phyloP scores from a whole-genome alignment of 352 stramenopile genomes.

The Globisporangium nunn region DNA sequence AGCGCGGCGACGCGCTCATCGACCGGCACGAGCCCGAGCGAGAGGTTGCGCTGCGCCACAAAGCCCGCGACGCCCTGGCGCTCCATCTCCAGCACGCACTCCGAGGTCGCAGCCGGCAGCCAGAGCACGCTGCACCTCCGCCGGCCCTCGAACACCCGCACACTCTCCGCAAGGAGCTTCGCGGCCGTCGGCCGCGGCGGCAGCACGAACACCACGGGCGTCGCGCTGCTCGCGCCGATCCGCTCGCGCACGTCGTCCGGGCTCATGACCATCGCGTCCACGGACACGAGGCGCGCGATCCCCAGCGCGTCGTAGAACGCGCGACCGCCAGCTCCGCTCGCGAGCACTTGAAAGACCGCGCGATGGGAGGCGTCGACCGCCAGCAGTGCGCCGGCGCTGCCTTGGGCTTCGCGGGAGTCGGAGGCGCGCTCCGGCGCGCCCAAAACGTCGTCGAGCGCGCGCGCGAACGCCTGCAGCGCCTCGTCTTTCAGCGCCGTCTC shows the following conservation, averaged over 20 bases:
- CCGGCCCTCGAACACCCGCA: conserved; percentile 23
- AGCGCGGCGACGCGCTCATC: conserved; percentile 48
- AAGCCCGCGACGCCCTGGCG: conserved; percentile 53
- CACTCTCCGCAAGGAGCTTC: conserved; percentile 39
- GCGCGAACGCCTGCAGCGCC: conserved; percentile 36
- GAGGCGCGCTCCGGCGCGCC: not conserved
- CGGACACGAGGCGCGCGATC: conserved; percentile 39
- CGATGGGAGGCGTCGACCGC: conserved; percentile 47
- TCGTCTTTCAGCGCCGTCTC: conserved; percentile 44
- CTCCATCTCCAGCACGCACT: conserved; percentile 70
- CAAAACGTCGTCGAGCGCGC: conserved; percentile 19
- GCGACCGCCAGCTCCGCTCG: conserved; percentile 50
- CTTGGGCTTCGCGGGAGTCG: too few species aligned
- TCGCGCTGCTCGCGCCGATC: conserved; percentile 11
- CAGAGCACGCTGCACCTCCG: conserved; percentile 46
- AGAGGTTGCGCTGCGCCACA: conserved; percentile 43
- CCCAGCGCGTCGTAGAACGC: conserved; percentile 55
- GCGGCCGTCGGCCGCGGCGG: conserved; percentile 39
- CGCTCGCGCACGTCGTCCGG: conserved; percentile 21
- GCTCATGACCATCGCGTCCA: conserved; percentile 29
- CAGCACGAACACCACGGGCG: conserved; percentile 43
- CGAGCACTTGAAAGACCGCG: conserved; percentile 61
- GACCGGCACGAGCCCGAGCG: conserved; percentile 50
- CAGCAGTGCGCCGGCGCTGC: conserved; percentile 18
- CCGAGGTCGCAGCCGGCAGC: conserved; percentile 46